A percentile compares a stretch with the other conserved stretches of the same genome.
These are phyloP conservation scores for Triticum urartu DNA, from an alignment of 176 grass and related monocot species.

Conservation along the genomic window DNA sequence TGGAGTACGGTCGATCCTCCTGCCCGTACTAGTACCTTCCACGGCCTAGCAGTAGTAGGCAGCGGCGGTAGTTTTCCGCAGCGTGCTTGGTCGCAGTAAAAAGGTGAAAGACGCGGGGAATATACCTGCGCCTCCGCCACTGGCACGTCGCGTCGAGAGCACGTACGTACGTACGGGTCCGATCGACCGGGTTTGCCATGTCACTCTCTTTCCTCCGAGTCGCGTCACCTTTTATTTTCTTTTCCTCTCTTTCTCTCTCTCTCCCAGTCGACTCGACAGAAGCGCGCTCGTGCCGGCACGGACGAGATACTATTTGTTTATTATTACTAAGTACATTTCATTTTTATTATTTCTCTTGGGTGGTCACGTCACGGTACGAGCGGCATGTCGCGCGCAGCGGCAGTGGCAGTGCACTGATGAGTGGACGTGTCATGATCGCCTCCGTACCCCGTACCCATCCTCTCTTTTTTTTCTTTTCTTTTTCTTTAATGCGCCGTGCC, in stretches of 20 bases:
- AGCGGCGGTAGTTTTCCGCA: neutral
- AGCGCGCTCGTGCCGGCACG: neutral
- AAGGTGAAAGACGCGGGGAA: conserved; percentile 31
- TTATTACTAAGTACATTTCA: neutral
- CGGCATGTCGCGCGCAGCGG: conserved; percentile 18
- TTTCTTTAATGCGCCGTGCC: neutral
- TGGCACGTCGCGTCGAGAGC: conserved; percentile 22
- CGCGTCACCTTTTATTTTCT: neutral
- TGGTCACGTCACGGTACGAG: conserved; percentile 53
- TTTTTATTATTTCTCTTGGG: neutral
- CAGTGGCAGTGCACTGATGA: neutral
- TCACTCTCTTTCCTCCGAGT: neutral
- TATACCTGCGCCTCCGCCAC: conserved; percentile 2
- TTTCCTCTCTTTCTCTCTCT: neutral
- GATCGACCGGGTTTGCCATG: conserved; percentile 20
- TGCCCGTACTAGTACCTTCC: no score
- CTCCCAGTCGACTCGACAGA: neutral
- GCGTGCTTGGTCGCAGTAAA: neutral
- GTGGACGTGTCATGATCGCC: conserved; percentile 37
- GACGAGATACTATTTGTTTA: neutral
- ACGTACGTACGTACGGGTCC: neutral
- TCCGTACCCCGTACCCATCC: conserved; percentile 13
- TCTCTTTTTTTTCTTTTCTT: neutral
- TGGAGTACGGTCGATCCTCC: neutral
- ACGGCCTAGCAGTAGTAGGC: neutral